These are phyloP conservation scores for Verticillium zaregamsianum DNA, from an alignment of 2,329 filamentous ascomycete species.

Conservation along the genomic window DNA sequence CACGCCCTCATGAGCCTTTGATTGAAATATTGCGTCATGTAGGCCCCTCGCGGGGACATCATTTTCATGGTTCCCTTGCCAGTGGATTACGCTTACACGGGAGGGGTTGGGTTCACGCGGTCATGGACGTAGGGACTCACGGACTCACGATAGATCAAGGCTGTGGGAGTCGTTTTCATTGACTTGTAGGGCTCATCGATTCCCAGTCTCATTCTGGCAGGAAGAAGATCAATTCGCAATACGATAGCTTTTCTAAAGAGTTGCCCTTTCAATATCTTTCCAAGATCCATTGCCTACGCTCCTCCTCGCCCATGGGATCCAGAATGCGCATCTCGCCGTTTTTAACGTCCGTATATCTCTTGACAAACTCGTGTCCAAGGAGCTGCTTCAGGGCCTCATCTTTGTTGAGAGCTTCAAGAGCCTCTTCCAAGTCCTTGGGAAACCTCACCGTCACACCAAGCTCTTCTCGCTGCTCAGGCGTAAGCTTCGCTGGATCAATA, in stretches of 20 bases:
- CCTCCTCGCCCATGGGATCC: constrained; percentile 38
- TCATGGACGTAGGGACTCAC: neutral
- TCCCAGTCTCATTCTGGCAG: neutral
- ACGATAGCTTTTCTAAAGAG: constrained; percentile 31
- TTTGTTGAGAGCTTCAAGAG: constrained; percentile 44
- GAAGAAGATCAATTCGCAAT: neutral
- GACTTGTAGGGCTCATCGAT: neutral
- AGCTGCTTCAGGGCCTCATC: constrained; percentile 42
- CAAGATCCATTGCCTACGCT: constrained; percentile 56
- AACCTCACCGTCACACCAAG: constrained; percentile 51
- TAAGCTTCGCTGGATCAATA: constrained; percentile 49
- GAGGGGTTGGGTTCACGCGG: neutral
- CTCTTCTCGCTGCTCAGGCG: constrained; percentile 37
- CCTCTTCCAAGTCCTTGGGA: constrained; percentile 49
- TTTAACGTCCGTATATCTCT: constrained; percentile 57
- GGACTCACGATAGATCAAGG: neutral
- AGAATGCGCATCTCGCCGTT: constrained; percentile 50
- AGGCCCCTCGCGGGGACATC: neutral
- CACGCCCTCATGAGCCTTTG: neutral
- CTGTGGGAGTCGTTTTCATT: neutral
- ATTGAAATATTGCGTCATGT: neutral
- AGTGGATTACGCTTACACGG: neutral
- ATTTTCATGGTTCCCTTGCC: neutral
- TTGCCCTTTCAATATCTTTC: constrained; percentile 54
- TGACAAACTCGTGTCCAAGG: constrained; percentile 48